These are phyloP conservation scores for Eucalyptus caleyi DNA, from an alignment of 345 rosid genomes.

Conservation along the genomic window DNA sequence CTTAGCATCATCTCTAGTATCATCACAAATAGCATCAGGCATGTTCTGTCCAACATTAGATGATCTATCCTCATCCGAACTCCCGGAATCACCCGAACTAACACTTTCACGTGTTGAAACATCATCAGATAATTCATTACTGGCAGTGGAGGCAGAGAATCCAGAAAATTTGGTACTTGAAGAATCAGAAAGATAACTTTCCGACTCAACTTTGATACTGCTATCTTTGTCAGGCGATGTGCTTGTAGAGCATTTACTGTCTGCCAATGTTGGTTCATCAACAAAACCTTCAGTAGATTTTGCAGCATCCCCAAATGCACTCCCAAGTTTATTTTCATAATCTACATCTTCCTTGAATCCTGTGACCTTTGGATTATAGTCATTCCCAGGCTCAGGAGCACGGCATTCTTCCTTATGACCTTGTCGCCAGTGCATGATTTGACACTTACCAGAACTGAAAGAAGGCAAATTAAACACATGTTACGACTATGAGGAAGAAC, in stretches of 20 bases:
- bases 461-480: background rate
- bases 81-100: slow-evolving; percentile 52
- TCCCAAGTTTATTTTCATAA: slow-evolving; percentile 2
- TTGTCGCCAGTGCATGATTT: slow-evolving; percentile 90
- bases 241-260: slow-evolving; percentile 11
- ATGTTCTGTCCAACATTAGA: slow-evolving; percentile 18
- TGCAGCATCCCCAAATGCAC: slow-evolving; percentile 7
- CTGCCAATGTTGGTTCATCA: slow-evolving; percentile 8
- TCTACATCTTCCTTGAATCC: slow-evolving; percentile 8
- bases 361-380: slow-evolving; percentile 10
- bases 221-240: slow-evolving; percentile 15
- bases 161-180: slow-evolving; percentile 64
- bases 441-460: slow-evolving; percentile 81
- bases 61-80: slow-evolving; percentile 18
- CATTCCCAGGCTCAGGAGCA: slow-evolving; percentile 30
- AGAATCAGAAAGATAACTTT: slow-evolving; percentile 38
- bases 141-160: slow-evolving; percentile 39
- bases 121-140: slow-evolving; percentile 64
- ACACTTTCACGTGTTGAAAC: slow-evolving; percentile 52
- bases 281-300: slow-evolving; percentile 13
- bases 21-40: slow-evolving; percentile 10
- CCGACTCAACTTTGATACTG: slow-evolving; percentile 27
- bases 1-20: slow-evolving; percentile 24
- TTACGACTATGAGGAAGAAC: background rate
- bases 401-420: slow-evolving; percentile 88